Percentiles rank a stretch among this genome's conserved stretches.
Conservation (phyloP, 768 basidiomycete species). For the Pisolithus tinctorius region DNA sequence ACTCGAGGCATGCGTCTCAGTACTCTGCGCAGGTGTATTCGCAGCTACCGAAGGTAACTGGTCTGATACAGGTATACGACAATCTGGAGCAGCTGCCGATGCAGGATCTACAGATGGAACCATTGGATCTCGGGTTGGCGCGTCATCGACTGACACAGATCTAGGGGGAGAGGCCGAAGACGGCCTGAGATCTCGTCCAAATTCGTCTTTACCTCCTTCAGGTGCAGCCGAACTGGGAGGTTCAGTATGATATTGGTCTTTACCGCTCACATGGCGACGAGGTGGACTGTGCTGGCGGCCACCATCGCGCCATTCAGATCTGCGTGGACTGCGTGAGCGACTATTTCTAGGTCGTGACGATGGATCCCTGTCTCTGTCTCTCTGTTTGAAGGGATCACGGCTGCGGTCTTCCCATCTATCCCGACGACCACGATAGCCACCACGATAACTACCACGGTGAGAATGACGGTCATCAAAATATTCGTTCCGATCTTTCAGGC, state of each 20-base stretch:
- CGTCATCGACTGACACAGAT: slow-evolving; percentile 19
- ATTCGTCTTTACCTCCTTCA: slow-evolving; percentile 67
- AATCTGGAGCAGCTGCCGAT: slow-evolving; percentile 40
- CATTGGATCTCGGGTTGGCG: slow-evolving; percentile 24
- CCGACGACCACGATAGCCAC: slow-evolving; percentile 52
- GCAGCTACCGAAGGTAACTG: slow-evolving; percentile 41
- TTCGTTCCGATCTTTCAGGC: slow-evolving; percentile 39
- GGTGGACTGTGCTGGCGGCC: slow-evolving; percentile 55
- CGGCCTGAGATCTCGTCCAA: slow-evolving; percentile 73
- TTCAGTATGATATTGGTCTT: slow-evolving; percentile 22
- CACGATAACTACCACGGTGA: slow-evolving; percentile 48
- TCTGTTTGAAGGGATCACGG: slow-evolving; percentile 35
- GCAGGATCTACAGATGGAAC: slow-evolving; percentile 35
- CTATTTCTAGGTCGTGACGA: slow-evolving; percentile 46
- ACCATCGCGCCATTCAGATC: slow-evolving; percentile 43
- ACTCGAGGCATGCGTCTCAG: slow-evolving; percentile 22
- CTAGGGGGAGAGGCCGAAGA: slow-evolving; percentile 35
- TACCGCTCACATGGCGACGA: slow-evolving; percentile 34
- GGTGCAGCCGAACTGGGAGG: slow-evolving; percentile 19
- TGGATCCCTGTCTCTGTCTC: slow-evolving; percentile 35
- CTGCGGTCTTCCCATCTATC: slow-evolving; percentile 59
- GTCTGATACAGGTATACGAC: slow-evolving; percentile 39
- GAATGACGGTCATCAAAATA: slow-evolving; percentile 45
- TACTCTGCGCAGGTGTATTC: slow-evolving; percentile 49
- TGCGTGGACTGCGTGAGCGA: slow-evolving; percentile 72